These are phyloP conservation scores for Aphanomyces cochlioides DNA, from an alignment of 352 stramenopile genomes.

Conservation along the genomic window DNA sequence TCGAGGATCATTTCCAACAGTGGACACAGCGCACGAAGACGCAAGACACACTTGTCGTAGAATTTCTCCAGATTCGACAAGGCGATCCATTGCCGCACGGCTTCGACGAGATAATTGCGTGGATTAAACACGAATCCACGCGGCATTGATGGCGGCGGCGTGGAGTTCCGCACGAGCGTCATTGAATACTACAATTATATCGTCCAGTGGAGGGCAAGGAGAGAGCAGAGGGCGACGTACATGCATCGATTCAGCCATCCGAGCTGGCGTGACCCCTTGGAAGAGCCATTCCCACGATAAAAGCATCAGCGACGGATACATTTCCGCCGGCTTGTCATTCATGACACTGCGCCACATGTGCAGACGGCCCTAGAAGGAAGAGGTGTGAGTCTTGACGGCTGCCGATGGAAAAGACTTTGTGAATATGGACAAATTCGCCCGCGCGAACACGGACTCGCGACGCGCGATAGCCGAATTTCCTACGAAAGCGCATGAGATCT, in stretches of 20 bases:
- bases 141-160: neutral
- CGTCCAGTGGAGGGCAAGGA: no score
- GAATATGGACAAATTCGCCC: conserved; percentile 80
- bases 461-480: conserved; percentile 63
- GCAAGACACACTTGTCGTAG: neutral
- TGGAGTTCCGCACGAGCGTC: neutral
- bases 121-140: conserved; percentile 16
- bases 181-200: neutral
- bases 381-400: neutral
- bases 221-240: neutral
- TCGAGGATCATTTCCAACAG: conserved; percentile 13
- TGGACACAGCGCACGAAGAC: neutral
- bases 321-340: conserved; percentile 37
- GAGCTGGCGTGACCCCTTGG: conserved; percentile 71
- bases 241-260: conserved; percentile 45
- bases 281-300: conserved; percentile 85
- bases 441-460: conserved; percentile 70
- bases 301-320: conserved; percentile 63
- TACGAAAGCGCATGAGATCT: conserved; percentile 22
- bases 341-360: conserved; percentile 82
- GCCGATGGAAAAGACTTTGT: conserved; percentile 46
- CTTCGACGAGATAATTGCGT: conserved; percentile 17
- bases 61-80: neutral
- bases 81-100: conserved; percentile 6
- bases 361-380: conserved; percentile 46